A percentile compares a stretch with the other conserved stretches of the same genome.
phyloP scores from a whole-genome alignment of 1,284 basidiomycete species.

The Takashimella koratensis region DNA sequence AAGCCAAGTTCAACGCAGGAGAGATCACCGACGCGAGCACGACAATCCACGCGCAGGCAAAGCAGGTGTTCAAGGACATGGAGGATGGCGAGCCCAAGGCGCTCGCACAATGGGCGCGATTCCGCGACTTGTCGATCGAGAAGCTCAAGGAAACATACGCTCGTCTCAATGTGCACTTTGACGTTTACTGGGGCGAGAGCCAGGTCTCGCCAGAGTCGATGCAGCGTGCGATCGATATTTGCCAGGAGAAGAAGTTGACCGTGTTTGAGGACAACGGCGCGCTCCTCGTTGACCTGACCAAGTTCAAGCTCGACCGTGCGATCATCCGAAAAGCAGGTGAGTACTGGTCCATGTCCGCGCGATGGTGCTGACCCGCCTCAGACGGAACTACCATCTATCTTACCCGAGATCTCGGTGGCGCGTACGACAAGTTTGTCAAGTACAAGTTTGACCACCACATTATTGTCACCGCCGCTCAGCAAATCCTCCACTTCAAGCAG shows the following conservation, averaged over 20 bases:
- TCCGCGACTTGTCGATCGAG: slow-evolving; percentile 87
- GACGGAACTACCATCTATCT: slow-evolving; percentile 98
- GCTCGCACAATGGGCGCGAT: slow-evolving; percentile 83
- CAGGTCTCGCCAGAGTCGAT: slow-evolving; percentile 77
- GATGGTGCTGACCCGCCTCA: slow-evolving; percentile 35
- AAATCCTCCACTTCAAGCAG: slow-evolving; percentile 88
- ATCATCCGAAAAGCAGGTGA: slow-evolving; percentile 83
- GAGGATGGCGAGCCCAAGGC: slow-evolving; percentile 84
- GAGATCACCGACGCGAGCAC: slow-evolving; percentile 31
- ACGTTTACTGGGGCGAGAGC: slow-evolving; percentile 92
- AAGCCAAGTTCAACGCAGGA: slow-evolving; percentile 49
- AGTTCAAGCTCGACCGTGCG: slow-evolving; percentile 85
- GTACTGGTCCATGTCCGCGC: slow-evolving; percentile 13
- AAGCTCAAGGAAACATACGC: slow-evolving; percentile 90
- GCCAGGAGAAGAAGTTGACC: slow-evolving; percentile 53
- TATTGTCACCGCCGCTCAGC: slow-evolving; percentile 91
- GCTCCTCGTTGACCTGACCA: slow-evolving; percentile 74
- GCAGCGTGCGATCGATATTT: slow-evolving; percentile 59
- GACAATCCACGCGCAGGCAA: slow-evolving; percentile 73
- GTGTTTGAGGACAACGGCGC: slow-evolving; percentile 63
- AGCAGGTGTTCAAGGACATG: slow-evolving; percentile 92
- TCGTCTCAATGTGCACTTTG: slow-evolving; percentile 86
- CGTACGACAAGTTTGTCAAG: slow-evolving; percentile 85
- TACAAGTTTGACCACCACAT: slow-evolving; percentile 99
- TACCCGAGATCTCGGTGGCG: slow-evolving; percentile 95